phyloP scores from a whole-genome alignment of 208 protist species.

The Acanthamoeba triangularis region DNA sequence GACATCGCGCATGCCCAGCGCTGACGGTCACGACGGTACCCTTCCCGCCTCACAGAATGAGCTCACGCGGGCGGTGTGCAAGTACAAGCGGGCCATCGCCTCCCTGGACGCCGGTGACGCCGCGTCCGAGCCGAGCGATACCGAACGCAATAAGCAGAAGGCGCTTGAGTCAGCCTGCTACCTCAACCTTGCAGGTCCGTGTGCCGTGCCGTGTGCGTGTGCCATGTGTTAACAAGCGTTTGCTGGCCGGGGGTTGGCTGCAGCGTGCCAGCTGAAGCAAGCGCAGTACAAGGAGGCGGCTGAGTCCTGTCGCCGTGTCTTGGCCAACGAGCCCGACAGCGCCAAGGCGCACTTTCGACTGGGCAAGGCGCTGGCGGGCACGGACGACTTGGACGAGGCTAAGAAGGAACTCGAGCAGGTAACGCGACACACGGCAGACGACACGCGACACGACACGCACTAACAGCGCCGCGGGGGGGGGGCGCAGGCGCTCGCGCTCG shows the following conservation, averaged over 20 bases:
- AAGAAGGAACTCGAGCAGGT: constrained; percentile 22
- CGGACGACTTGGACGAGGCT: not conserved
- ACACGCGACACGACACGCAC: not conserved
- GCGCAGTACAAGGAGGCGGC: not conserved
- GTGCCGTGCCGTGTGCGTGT: too few species aligned
- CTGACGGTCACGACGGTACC: not conserved
- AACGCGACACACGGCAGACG: too few species aligned
- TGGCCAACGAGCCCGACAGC: not conserved
- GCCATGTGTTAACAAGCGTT: not conserved
- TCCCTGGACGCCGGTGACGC: not conserved
- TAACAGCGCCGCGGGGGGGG: not conserved
- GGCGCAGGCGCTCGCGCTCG: not conserved
- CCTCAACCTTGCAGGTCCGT: not conserved
- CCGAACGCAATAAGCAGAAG: not conserved
- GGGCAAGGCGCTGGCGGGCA: not conserved
- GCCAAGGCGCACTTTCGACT: constrained; percentile 27
- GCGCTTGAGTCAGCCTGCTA: not conserved
- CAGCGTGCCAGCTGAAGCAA: constrained; percentile 33
- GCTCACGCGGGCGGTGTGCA: not conserved
- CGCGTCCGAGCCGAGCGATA: not conserved
- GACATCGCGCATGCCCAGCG: not conserved
- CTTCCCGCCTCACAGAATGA: not conserved
- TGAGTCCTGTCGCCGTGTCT: not conserved
- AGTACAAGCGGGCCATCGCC: constrained; percentile 27
- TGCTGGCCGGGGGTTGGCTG: not conserved